A percentile compares a stretch with the other conserved stretches of the same genome.
Conservation (phyloP, 139 green algal species). For the Haematococcus lacustris region DNA sequence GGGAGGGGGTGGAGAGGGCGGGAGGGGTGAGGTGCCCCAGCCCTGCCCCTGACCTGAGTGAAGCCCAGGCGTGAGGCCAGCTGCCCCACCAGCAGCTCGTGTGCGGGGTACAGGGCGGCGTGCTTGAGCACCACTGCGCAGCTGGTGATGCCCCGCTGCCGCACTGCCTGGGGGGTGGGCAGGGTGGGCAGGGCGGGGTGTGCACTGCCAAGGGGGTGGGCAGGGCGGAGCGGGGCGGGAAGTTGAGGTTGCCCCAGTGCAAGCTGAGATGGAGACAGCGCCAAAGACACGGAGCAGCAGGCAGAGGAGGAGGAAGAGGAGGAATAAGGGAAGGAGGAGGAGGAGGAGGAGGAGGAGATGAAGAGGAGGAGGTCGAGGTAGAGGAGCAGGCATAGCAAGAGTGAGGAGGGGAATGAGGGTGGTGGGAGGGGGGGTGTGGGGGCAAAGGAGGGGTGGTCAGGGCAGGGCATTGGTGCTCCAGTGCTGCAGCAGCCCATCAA, state of each 20-base stretch:
- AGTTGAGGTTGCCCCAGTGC: too few species aligned
- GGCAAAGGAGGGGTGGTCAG: too few species aligned
- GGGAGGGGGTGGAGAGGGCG: too few species aligned
- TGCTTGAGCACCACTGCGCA: constrained; percentile 93
- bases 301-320: background rate
- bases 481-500: background rate
- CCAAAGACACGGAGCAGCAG: background rate
- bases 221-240: too few species aligned
- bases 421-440: too few species aligned
- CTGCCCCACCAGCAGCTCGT: constrained; percentile 70
- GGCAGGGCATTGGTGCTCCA: too few species aligned
- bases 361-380: background rate
- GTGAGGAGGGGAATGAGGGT: too few species aligned
- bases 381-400: background rate
- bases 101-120: constrained; percentile 78
- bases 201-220: background rate
- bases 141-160: constrained; percentile 61
- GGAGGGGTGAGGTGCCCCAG: too few species aligned
- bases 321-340: background rate
- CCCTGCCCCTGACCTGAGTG: constrained; percentile 62
- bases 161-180: constrained; percentile 19
- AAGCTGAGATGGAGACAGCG: too few species aligned
- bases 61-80: constrained; percentile 72
- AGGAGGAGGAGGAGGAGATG: background rate
- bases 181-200: constrained; percentile 58